These are phyloP conservation scores for Punica granatum DNA, from an alignment of 345 rosid genomes.

Conservation along the genomic window DNA sequence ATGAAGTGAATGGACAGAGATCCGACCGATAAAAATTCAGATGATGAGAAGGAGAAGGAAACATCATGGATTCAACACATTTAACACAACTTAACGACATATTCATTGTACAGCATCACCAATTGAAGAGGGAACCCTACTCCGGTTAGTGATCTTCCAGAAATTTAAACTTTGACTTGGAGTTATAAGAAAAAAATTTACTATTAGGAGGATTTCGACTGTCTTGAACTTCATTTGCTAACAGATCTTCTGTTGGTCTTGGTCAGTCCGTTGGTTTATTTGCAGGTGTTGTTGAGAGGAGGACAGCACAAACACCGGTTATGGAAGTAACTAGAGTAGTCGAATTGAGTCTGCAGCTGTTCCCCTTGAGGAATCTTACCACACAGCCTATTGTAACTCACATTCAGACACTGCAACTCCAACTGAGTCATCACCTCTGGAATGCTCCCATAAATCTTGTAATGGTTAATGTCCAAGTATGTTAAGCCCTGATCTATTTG, in stretches of 20 bases:
- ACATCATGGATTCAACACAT: neutral
- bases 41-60: neutral
- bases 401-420: conserved; percentile 7
- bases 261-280: neutral
- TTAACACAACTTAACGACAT: neutral
- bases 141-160: neutral
- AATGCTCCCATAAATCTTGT: conserved; percentile 13
- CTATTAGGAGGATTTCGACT: neutral
- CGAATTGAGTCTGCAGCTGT: conserved; percentile 14
- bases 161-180: neutral
- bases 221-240: neutral
- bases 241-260: neutral
- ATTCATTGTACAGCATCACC: neutral
- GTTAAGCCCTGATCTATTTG: conserved; percentile 7
- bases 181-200: neutral
- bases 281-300: conserved; percentile 19
- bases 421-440: conserved; percentile 8
- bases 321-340: conserved; percentile 9
- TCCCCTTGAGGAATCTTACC: conserved; percentile 21
- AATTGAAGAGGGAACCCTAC: neutral
- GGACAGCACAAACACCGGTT: conserved; percentile 20
- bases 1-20: neutral
- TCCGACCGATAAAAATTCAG: neutral
- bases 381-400: conserved; percentile 19
- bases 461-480: conserved; percentile 11